These are phyloP conservation scores for Mortierella sp. DNA, from an alignment of 371 early-diverging fungal species.

Conservation along the genomic window DNA sequence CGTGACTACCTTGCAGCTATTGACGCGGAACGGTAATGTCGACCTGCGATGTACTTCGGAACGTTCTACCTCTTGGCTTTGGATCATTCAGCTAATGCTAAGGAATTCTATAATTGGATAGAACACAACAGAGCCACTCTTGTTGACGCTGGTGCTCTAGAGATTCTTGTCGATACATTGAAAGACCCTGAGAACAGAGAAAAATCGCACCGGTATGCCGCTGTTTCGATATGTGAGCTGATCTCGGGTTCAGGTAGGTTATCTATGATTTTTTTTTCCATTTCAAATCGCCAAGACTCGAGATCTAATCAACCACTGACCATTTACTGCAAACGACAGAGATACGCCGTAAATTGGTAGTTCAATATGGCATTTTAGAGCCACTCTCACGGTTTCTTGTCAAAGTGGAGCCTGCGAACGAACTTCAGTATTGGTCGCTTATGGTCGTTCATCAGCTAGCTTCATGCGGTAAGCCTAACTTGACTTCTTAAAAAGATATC, in stretches of 20 bases:
- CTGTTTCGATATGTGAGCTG: conserved; percentile 80
- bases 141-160: conserved; percentile 70
- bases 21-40: conserved; percentile 72
- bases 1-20: conserved; percentile 75
- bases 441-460: conserved; percentile 83
- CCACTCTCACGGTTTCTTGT: conserved; percentile 71
- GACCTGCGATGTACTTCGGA: background rate
- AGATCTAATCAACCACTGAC: background rate
- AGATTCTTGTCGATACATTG: conserved; percentile 74
- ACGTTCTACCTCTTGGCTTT: background rate
- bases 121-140: conserved; percentile 71
- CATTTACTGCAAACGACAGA: conserved; percentile 8
- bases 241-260: conserved; percentile 71
- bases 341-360: conserved; percentile 57
- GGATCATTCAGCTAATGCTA: background rate
- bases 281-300: no score
- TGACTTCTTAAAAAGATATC: background rate
- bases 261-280: background rate
- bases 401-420: conserved; percentile 73
- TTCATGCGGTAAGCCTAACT: conserved; percentile 64
- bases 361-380: conserved; percentile 73
- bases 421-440: conserved; percentile 85
- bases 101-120: conserved; percentile 19
- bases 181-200: conserved; percentile 68
- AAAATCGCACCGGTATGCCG: conserved; percentile 74